These are phyloP conservation scores for Heracleum sosnowskyi DNA, from an alignment of 129 eudicot species.

Conservation along the genomic window DNA sequence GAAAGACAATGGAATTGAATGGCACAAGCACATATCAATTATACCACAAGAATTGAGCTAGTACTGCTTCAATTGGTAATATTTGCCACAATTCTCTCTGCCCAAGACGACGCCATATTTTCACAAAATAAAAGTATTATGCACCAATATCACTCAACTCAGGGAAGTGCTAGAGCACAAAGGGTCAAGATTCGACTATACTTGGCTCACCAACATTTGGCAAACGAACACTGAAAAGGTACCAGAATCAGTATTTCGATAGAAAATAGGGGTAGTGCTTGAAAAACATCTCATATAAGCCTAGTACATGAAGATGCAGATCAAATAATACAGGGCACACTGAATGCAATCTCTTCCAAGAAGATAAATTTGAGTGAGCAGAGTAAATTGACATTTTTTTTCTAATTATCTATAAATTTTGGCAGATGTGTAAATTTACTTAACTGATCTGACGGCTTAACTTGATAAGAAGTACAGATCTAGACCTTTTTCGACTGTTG, in stretches of 20 bases:
- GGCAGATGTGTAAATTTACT: background rate
- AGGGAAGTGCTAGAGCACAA: background rate
- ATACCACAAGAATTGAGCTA: background rate
- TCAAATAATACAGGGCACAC: background rate
- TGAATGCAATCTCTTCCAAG: background rate
- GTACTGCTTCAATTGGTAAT: conserved; percentile 41
- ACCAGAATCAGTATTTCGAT: background rate
- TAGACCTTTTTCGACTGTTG: background rate
- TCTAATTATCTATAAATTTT: background rate
- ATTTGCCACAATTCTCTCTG: conserved; percentile 46
- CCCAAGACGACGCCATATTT: conserved; percentile 33
- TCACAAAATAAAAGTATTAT: conserved; percentile 5
- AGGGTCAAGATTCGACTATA: background rate
- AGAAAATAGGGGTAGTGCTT: background rate
- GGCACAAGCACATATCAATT: background rate
- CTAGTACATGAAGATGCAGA: background rate
- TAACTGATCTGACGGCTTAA: background rate
- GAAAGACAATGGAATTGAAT: background rate
- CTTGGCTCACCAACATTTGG: background rate
- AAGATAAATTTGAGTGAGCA: background rate
- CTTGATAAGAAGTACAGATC: background rate
- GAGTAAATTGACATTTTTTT: background rate
- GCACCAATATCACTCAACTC: background rate
- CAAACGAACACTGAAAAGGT: background rate
- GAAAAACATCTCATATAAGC: background rate